These are phyloP conservation scores for Purpureocillium takamizusanense DNA, from an alignment of 2,329 filamentous ascomycete species.

Conservation along the genomic window DNA sequence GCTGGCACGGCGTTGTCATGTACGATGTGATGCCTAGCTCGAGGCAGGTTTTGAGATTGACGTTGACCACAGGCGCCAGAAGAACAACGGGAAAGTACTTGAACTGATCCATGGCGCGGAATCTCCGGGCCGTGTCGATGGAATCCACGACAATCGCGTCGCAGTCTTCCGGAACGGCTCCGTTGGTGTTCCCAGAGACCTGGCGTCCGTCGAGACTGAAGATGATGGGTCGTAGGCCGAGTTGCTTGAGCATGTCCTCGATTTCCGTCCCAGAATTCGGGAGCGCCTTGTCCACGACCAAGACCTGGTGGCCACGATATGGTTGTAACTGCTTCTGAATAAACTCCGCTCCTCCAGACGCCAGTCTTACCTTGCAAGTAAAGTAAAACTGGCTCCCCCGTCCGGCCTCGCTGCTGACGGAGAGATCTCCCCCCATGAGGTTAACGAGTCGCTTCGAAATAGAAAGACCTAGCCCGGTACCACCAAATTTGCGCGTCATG, in stretches of 20 bases:
- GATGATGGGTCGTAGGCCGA: constrained; percentile 74
- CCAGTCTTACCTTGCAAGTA: constrained; percentile 81
- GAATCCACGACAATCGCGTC: constrained; percentile 95
- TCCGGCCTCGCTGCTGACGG: constrained; percentile 87
- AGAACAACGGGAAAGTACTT: constrained; percentile 96
- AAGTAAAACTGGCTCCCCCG: constrained; percentile 93
- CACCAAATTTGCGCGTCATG: constrained; percentile 91
- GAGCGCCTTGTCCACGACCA: constrained; percentile 88
- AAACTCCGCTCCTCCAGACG: constrained; percentile 64
- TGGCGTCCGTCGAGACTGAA: constrained; percentile 66
- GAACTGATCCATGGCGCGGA: constrained; percentile 85
- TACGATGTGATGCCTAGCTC: constrained; percentile 95
- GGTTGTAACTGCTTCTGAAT: constrained; percentile 77
- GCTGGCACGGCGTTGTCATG: constrained; percentile 91
- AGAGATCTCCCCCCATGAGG: constrained; percentile 91
- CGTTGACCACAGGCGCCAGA: constrained; percentile 77
- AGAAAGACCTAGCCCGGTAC: constrained; percentile 84
- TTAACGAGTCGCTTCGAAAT: constrained; percentile 93
- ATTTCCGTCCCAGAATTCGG: constrained; percentile 72
- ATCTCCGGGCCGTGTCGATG: constrained; percentile 75
- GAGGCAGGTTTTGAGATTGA: constrained; percentile 85
- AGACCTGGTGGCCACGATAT: constrained; percentile 82
- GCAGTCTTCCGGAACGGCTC: constrained; percentile 54
- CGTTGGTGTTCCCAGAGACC: constrained; percentile 40
- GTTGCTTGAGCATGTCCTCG: constrained; percentile 62